These are phyloP conservation scores for Nothophoma quercina DNA, from an alignment of 2,329 filamentous ascomycete genomes.

Conservation along the genomic window DNA sequence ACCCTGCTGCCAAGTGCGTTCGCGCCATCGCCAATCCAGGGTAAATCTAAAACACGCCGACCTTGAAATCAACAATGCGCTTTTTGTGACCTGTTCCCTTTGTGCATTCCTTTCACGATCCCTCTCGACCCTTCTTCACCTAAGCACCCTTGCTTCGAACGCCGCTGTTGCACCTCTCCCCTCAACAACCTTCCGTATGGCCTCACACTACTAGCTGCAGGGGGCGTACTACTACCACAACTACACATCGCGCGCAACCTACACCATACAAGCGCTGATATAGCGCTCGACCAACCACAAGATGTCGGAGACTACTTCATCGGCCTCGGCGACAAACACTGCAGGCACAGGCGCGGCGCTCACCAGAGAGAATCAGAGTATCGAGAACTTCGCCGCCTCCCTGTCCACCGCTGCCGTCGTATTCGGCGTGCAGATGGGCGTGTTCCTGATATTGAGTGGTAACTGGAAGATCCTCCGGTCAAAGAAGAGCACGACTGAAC, in stretches of 20 bases:
- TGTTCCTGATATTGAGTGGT: constrained; percentile 48
- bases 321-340: background rate
- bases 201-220: constrained; percentile 8
- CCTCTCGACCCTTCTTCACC: constrained; percentile 8
- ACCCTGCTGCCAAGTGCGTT: constrained; percentile 8
- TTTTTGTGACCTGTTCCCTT: constrained; percentile 8
- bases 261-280: constrained; percentile 6
- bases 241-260: constrained; percentile 4
- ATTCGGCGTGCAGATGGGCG: constrained; percentile 45
- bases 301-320: constrained; percentile 6
- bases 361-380: constrained; percentile 40
- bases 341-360: background rate
- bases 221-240: background rate
- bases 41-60: constrained; percentile 16
- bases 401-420: constrained; percentile 46
- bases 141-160: constrained; percentile 2
- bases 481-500: constrained; percentile 25
- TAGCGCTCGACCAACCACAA: background rate
- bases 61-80: constrained; percentile 12
- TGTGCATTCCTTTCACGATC: constrained; percentile 15
- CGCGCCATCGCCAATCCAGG: constrained; percentile 5
- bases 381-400: constrained; percentile 49
- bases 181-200: constrained; percentile 3
- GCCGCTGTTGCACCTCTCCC: background rate
- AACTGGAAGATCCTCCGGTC: constrained; percentile 46